Conservation (phyloP, 2,329 filamentous ascomycete genomes). For the Pseudocercospora pini-densiflorae region DNA sequence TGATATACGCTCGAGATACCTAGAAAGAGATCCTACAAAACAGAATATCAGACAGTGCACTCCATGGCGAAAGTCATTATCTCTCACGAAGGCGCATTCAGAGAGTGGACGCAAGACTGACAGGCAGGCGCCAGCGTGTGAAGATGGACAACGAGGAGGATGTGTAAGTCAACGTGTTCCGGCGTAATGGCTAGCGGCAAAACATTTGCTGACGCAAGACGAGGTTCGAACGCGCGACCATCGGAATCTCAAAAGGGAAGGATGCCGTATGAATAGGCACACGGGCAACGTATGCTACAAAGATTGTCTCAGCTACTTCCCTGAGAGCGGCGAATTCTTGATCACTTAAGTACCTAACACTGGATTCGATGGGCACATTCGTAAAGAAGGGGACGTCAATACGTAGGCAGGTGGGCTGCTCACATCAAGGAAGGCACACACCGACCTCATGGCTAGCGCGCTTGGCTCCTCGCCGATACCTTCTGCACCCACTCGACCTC, state of each 20-base stretch:
- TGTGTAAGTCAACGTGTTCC: too few species aligned
- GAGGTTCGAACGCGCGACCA: too few species aligned
- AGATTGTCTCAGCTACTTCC: not conserved
- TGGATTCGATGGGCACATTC: too few species aligned
- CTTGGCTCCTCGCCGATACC: not conserved
- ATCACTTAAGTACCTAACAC: not conserved
- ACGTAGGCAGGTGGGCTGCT: not conserved
- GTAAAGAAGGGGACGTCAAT: not conserved
- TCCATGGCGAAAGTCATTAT: not conserved
- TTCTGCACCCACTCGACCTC: not conserved
- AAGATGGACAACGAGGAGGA: too few species aligned
- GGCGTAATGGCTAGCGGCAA: too few species aligned
- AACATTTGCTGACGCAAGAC: too few species aligned
- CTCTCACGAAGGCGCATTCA: not conserved
- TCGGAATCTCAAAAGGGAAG: too few species aligned
- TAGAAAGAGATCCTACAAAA: not conserved
- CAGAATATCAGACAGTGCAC: constrained; percentile 7
- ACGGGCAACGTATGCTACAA: not conserved
- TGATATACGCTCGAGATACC: not conserved
- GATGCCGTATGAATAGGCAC: too few species aligned
- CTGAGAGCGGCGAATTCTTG: not conserved
- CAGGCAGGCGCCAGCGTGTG: too few species aligned
- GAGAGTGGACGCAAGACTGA: not conserved
- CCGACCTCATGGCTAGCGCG: not conserved
- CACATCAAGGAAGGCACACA: not conserved